Percentiles rank a stretch among this genome's conserved stretches.
Conservation (phyloP, 1,139 yeast species). For the Yamadazyma buinensis region DNA sequence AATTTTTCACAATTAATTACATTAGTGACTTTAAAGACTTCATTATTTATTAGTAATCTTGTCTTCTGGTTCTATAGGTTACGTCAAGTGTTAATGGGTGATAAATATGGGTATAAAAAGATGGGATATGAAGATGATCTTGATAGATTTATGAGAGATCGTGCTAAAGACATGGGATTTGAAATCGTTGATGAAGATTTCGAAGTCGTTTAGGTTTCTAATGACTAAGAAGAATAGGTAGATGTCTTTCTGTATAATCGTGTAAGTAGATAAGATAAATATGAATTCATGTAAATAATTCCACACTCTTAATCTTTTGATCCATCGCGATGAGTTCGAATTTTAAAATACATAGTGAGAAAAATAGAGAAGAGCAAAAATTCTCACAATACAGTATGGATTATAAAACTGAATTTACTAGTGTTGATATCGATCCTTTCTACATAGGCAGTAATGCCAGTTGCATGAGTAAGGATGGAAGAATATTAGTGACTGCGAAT, state of each 20-base stretch:
- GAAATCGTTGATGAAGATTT: conserved; percentile 15
- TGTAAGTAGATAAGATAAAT: no score
- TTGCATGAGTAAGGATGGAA: conserved; percentile 61
- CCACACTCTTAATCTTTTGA: not conserved
- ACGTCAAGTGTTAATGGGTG: conserved; percentile 34
- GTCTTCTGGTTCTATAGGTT: conserved; percentile 39
- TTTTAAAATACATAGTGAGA: no score
- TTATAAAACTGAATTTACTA: conserved; percentile 29
- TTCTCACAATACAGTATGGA: conserved; percentile 1
- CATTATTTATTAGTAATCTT: conserved; percentile 41
- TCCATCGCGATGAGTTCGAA: not conserved
- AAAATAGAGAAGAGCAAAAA: conserved; percentile 4
- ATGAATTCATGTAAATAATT: no score
- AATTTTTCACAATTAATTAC: conserved; percentile 19
- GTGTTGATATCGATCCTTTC: conserved; percentile 55
- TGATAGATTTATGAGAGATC: conserved; percentile 39
- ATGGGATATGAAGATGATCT: conserved; percentile 47
- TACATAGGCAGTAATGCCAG: conserved; percentile 85
- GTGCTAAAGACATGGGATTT: conserved; percentile 41
- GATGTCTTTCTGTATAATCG: no score
- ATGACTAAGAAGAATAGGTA: no score
- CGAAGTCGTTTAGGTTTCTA: not conserved
- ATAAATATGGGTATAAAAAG: conserved; percentile 28
- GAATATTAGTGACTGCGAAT: conserved; percentile 74
- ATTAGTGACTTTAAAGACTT: conserved; percentile 30